These are phyloP conservation scores for Sarocladium kiliense DNA, from an alignment of 2,329 filamentous ascomycete genomes.

Conservation along the genomic window DNA sequence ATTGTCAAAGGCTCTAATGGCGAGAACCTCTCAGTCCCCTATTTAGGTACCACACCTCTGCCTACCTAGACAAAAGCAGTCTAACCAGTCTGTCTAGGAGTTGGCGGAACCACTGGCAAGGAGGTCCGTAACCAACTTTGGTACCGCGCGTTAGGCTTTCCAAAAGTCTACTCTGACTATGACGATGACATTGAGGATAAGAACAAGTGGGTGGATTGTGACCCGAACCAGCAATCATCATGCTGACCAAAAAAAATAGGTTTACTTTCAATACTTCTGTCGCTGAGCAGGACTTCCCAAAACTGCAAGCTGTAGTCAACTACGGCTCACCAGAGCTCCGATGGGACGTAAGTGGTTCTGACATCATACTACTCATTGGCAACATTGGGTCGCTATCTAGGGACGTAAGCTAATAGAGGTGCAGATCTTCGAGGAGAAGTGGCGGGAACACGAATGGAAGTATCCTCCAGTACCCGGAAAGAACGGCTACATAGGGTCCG, in stretches of 20 bases:
- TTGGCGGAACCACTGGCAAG: not conserved
- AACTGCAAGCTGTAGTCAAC: not conserved
- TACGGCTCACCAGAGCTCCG: not conserved
- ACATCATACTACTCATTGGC: too few species aligned
- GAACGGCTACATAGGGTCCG: slow-evolving; percentile 1
- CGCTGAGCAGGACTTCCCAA: not conserved
- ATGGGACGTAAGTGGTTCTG: slow-evolving; percentile 5
- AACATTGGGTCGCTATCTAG: too few species aligned
- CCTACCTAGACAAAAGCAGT: too few species aligned
- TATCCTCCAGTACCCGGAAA: not conserved
- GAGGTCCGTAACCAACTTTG: not conserved
- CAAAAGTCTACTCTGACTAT: not conserved
- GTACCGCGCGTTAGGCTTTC: not conserved
- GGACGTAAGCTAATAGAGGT: not conserved
- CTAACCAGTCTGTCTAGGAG: too few species aligned
- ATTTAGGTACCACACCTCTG: slow-evolving; percentile 23
- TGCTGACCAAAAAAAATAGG: too few species aligned
- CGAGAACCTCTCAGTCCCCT: slow-evolving; percentile 25
- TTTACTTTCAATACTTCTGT: not conserved
- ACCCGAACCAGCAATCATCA: too few species aligned
- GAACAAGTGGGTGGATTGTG: not conserved
- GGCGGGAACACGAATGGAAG: not conserved
- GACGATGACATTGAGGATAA: not conserved
- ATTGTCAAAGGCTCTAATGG: slow-evolving; percentile 23
- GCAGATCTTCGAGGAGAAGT: not conserved